Percentiles rank a stretch among this genome's conserved stretches.
phyloP scores from a whole-genome alignment of 2,329 filamentous ascomycete genomes.

The Colletotrichum endophyticum region DNA sequence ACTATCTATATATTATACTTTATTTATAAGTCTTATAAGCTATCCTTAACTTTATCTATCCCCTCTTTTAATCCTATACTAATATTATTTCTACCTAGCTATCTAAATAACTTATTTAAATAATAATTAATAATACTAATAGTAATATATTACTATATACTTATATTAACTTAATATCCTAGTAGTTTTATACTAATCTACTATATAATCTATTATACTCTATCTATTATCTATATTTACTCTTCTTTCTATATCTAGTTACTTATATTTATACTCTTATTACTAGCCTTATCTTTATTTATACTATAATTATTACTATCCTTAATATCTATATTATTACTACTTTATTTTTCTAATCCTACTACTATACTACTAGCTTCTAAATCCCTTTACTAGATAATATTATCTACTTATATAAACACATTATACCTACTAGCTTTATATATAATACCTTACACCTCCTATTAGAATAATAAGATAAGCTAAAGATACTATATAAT shows the following conservation, averaged over 20 bases:
- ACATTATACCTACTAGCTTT: background rate
- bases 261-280: too few species aligned
- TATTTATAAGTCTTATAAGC: conserved; percentile 9
- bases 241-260: background rate
- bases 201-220: too few species aligned
- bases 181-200: too few species aligned
- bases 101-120: background rate
- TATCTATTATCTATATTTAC: too few species aligned
- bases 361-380: background rate
- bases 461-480: background rate
- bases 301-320: too few species aligned
- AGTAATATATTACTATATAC: background rate
- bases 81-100: background rate
- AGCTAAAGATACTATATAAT: conserved; percentile 28
- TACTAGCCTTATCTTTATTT: too few species aligned
- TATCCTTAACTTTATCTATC: background rate
- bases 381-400: background rate
- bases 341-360: too few species aligned
- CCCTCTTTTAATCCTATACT: background rate
- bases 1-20: too few species aligned
- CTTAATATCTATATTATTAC: too few species aligned
- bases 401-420: background rate
- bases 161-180: too few species aligned
- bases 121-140: conserved; percentile 11
- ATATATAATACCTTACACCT: background rate